A percentile compares a stretch with the other conserved stretches of the same genome.
These are phyloP conservation scores for Penicillium coffeae DNA, from an alignment of 495 filamentous ascomycete genomes.

Conservation along the genomic window DNA sequence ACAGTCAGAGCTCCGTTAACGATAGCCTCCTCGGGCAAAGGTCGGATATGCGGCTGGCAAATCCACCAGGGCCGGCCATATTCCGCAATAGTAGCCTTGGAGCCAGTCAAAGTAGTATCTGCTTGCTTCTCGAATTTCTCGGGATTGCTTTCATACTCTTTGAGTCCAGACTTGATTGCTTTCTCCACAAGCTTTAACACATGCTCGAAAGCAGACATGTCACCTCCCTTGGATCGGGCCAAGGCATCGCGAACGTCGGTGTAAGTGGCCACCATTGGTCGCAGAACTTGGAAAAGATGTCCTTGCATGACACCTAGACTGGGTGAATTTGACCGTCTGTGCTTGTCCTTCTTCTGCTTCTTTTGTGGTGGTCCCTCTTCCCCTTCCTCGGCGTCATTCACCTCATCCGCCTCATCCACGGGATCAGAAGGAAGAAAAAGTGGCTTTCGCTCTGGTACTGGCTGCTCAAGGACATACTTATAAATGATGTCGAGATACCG, in stretches of 20 bases:
- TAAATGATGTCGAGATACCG: slow-evolving; percentile 90
- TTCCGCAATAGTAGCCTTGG: slow-evolving; percentile 60
- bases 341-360: slow-evolving; percentile 57
- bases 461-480: slow-evolving; percentile 60
- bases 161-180: slow-evolving; percentile 65
- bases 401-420: slow-evolving; percentile 33
- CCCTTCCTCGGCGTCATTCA: slow-evolving; percentile 35
- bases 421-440: slow-evolving; percentile 71
- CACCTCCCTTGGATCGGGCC: slow-evolving; percentile 58
- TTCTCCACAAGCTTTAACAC: slow-evolving; percentile 64
- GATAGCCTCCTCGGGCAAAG: slow-evolving; percentile 83
- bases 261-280: slow-evolving; percentile 71
- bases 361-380: slow-evolving; percentile 52
- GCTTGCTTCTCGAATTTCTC: slow-evolving; percentile 47
- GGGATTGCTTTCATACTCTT: slow-evolving; percentile 63
- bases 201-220: slow-evolving; percentile 68
- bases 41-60: slow-evolving; percentile 85
- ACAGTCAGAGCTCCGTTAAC: slow-evolving; percentile 70
- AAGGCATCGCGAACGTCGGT: slow-evolving; percentile 79
- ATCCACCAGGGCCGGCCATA: slow-evolving; percentile 87
- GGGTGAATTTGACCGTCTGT: slow-evolving; percentile 51
- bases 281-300: slow-evolving; percentile 89
- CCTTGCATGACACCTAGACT: slow-evolving; percentile 83
- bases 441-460: slow-evolving; percentile 59
- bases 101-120: slow-evolving; percentile 45